These are phyloP conservation scores for Hypoxylon intermedium DNA, from an alignment of 495 filamentous ascomycete species.

Conservation along the genomic window DNA sequence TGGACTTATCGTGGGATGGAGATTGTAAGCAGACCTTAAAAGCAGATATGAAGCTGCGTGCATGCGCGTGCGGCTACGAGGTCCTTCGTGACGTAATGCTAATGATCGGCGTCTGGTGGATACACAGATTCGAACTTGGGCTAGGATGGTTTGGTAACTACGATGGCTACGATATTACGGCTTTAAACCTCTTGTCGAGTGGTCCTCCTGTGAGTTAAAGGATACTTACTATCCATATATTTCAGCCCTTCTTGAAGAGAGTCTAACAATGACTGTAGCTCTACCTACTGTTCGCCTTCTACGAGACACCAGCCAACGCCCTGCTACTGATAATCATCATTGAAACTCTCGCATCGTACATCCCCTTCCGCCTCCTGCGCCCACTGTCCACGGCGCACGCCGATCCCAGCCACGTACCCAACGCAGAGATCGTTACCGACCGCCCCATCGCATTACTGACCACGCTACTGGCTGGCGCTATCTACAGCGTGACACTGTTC, in stretches of 20 bases:
- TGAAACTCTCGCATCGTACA: constrained; percentile 67
- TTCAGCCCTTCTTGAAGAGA: background rate
- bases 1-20: constrained; percentile 68
- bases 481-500: constrained; percentile 72
- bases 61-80: background rate
- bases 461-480: constrained; percentile 66
- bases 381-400: constrained; percentile 66
- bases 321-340: constrained; percentile 64
- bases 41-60: background rate
- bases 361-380: constrained; percentile 76
- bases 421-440: constrained; percentile 75
- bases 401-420: constrained; percentile 64
- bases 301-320: constrained; percentile 66
- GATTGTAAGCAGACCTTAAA: constrained; percentile 53
- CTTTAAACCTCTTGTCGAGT: constrained; percentile 72
- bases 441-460: constrained; percentile 66
- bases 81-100: constrained; percentile 39
- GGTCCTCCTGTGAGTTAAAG: constrained; percentile 64
- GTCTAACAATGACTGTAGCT: constrained; percentile 49
- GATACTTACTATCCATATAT: background rate
- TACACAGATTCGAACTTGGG: constrained; percentile 66
- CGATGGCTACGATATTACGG: constrained; percentile 74
- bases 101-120: constrained; percentile 26
- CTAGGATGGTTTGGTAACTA: constrained; percentile 73
- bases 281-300: constrained; percentile 76